Evolutionary conservation across 257 asterid species (phyloP), one percentile per base, ranked within the genome.

Genomic region (Craterostigma plantagineum): DNA sequence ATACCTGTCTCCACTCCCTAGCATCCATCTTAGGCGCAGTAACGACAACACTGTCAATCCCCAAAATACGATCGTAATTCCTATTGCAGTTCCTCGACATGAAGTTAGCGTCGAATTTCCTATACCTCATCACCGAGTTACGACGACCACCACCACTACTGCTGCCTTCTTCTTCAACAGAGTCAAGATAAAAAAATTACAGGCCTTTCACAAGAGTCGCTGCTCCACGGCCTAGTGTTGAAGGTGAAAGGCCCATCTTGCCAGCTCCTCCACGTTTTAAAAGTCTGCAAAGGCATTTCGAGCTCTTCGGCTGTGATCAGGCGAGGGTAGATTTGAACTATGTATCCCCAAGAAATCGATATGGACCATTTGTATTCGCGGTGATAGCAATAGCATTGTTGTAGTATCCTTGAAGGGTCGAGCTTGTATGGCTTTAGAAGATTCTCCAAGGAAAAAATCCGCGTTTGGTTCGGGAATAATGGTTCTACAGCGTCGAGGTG

Each of bases 301-400:
- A 86, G 49, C 40, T 81, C 87, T n/a, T 55, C 63, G 18, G 81
- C 72, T 3, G 76, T 38, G 45, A 86, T 8, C 1, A 67, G 38
- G 4, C 18, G 8, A 0, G 94, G 77, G 63, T 78, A 75, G 46
- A 86, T 55, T 51, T 75, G 85, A 33, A 81, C 85, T 0, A 68
- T 51, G 10, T 81, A 81, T 48, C 93, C 97, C 97, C 97, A 86
- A 0, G 97, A 69, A 14, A 86, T 18, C 1, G 97, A 81, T 10
- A 78, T 70, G 0, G 97, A 81, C 94, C 92, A 76, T 48, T 76
- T 71, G n/a, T 42, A 44, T 47, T 42, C 52, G 51, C 8, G 66
- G 38, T 77, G 57, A 52, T 74, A 78, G 62, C 97, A 81, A 42
- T 73, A 57, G 35, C 67, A 67, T 41, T 86, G 95, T 58, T 87